These are phyloP conservation scores for Lycium ferocissimum DNA, from an alignment of 257 asterid genomes.

Conservation along the genomic window DNA sequence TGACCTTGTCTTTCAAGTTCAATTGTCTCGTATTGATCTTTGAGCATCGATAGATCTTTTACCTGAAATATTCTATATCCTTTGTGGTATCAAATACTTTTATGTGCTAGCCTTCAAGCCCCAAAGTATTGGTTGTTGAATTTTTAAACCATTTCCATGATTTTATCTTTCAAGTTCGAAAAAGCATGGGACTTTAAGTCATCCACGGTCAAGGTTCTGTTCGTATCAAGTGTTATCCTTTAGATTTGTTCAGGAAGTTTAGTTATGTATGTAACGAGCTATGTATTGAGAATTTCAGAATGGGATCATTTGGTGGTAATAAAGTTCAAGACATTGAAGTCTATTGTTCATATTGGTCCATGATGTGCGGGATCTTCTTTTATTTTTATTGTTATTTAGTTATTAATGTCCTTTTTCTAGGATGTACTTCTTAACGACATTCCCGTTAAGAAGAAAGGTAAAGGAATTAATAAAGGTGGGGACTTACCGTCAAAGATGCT, in stretches of 20 bases:
- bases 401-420: constrained; percentile 19
- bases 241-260: neutral
- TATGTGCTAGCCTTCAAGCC: constrained; percentile 10
- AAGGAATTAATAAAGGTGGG: too few species aligned
- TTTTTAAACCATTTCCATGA: neutral
- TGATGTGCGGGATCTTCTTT: neutral
- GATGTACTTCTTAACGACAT: constrained; percentile 21
- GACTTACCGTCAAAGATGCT: too few species aligned
- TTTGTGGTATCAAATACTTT: constrained; percentile 2
- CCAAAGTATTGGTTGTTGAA: neutral
- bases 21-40: neutral
- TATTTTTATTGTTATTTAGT: constrained; percentile 7
- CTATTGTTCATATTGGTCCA: neutral
- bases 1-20: constrained; percentile 23
- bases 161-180: neutral
- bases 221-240: neutral
- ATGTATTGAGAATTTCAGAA: neutral
- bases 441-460: too few species aligned
- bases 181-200: constrained; percentile 20
- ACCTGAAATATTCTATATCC: constrained; percentile 1
- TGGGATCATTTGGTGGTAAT: constrained; percentile 16
- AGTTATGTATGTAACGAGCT: constrained; percentile 6
- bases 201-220: neutral
- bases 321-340: neutral
- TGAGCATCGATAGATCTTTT: constrained; percentile 14